Evolutionary conservation across 768 basidiomycete genomes (phyloP).

Genomic region (Russula vinacea): DNA sequence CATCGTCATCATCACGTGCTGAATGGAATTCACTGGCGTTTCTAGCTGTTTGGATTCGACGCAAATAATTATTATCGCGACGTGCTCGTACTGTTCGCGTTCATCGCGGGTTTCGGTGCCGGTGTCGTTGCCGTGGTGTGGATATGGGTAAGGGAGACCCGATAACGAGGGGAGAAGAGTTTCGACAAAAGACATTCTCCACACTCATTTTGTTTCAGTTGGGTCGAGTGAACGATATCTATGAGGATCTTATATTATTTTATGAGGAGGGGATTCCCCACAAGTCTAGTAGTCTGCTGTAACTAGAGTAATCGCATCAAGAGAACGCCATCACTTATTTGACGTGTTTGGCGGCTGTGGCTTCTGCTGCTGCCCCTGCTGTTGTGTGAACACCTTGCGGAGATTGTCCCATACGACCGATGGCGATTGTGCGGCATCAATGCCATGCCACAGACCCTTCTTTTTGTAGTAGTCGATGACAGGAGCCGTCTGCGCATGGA

Average conservation of each 20-base stretch:
- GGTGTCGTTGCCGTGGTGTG: slow-evolving; percentile 75
- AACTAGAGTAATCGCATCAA: background rate
- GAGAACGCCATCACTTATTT: slow-evolving; percentile 7
- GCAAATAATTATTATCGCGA: slow-evolving; percentile 82
- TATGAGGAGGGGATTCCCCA: background rate
- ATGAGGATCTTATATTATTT: slow-evolving; percentile 11
- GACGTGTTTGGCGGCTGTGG: slow-evolving; percentile 1
- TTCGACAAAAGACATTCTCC: background rate
- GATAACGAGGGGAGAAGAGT: slow-evolving; percentile 42
- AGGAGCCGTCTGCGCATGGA: slow-evolving; percentile 91
- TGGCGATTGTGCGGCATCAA: slow-evolving; percentile 94
- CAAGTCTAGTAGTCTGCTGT: slow-evolving; percentile 15
- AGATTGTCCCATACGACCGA: slow-evolving; percentile 87
- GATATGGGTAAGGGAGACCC: slow-evolving; percentile 70
- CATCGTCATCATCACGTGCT: background rate
- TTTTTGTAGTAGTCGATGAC: slow-evolving; percentile 95
- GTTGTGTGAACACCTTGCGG: slow-evolving; percentile 57
- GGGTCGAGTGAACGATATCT: slow-evolving; percentile 2
- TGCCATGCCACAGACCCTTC: slow-evolving; percentile 82
- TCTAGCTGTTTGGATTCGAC: slow-evolving; percentile 82
- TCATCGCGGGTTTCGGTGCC: slow-evolving; percentile 74
- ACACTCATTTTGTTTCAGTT: background rate
- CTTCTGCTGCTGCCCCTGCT: slow-evolving; percentile 33
- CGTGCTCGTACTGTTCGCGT: slow-evolving; percentile 82
- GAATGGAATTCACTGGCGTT: background rate